Evolutionary conservation across 2,329 filamentous ascomycete genomes (phyloP), one percentile per base, ranked within the genome.

Genomic region (Colletotrichum cuscutae): DNA sequence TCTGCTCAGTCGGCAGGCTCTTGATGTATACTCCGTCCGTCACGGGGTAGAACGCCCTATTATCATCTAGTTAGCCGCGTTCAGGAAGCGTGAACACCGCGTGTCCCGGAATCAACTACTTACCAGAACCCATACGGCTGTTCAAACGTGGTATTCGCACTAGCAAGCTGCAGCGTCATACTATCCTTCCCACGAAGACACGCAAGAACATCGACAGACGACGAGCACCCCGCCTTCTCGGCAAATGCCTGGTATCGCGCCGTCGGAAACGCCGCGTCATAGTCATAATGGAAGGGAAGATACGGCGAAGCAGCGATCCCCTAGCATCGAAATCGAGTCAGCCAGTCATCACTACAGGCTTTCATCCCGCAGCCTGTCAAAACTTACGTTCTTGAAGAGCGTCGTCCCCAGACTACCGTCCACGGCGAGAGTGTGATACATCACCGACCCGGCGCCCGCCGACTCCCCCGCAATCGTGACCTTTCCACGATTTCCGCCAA

Each of bases 391-490:
- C 60, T 75, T 78, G 76, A 90, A 90, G 1, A 89, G 81, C 4
- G 77, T 74, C 60, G 83, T 81, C 3, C 81, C 78, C 0, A 80
- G 81, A 15, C 83, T 82, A 4, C 82, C 81, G 8, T 83, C 81
- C 1, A 85, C 86, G 46, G 88, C 85, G 2, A 86, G 80, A 61
- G n/a, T 37, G 22, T 86, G 84, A n/a, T 85, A 81, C 68, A 87
- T 83, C 4, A 88, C 85, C 12, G 80, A 81, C 0, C 87, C 87
- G 0, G 81, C 89, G 2, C 89, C 88, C 0, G 88, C 87, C 9
- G 84, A 86, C 75, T 89, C 84, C 0, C 89, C 88, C 76, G 83
- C 82, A 32, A 89, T 84, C 0, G 87, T 88, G 1, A 90, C 84
- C 11, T 85, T 83, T 3, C 74, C 75, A 0, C 83, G 81, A 66